Evolutionary conservation across 2,329 filamentous ascomycete genomes (phyloP).

Genomic region (Claviceps lovelessii): DNA sequence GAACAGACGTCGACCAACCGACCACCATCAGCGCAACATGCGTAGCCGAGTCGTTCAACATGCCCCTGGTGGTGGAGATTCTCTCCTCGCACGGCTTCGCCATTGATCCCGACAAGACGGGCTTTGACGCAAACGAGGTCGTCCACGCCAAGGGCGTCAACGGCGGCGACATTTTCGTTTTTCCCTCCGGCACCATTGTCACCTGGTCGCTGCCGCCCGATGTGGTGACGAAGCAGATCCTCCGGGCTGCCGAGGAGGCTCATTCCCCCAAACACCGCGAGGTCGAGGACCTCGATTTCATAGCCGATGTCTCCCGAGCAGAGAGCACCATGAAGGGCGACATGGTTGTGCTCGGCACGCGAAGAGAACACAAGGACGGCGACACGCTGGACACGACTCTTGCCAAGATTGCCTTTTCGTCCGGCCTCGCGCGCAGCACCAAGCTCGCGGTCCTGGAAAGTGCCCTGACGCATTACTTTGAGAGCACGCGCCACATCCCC

Average conservation of each 20-base stretch:
- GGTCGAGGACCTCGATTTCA: slow-evolving; percentile 79
- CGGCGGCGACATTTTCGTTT: slow-evolving; percentile 83
- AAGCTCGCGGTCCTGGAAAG: slow-evolving; percentile 87
- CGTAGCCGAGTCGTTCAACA: slow-evolving; percentile 49
- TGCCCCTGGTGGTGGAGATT: slow-evolving; percentile 44
- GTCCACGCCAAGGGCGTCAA: slow-evolving; percentile 47
- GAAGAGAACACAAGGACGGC: slow-evolving; percentile 32
- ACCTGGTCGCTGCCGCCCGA: slow-evolving; percentile 76
- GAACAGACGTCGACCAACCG: slow-evolving; percentile 21
- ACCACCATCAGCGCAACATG: slow-evolving; percentile 44
- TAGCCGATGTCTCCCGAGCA: slow-evolving; percentile 58
- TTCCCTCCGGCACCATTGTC: slow-evolving; percentile 85
- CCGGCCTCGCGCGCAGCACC: slow-evolving; percentile 78
- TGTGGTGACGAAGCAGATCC: slow-evolving; percentile 58
- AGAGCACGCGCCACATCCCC: slow-evolving; percentile 71
- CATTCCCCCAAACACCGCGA: slow-evolving; percentile 58
- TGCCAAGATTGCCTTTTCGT: slow-evolving; percentile 93
- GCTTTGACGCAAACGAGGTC: slow-evolving; percentile 47
- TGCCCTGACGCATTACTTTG: slow-evolving; percentile 68
- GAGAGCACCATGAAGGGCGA: slow-evolving; percentile 72
- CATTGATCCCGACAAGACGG: slow-evolving; percentile 46
- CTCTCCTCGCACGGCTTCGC: slow-evolving; percentile 44
- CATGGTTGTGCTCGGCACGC: slow-evolving; percentile 76
- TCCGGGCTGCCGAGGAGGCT: slow-evolving; percentile 60
- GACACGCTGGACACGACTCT: slow-evolving; percentile 48